Evolutionary conservation across 352 stramenopile species (phyloP), one percentile per base, ranked within the genome.

Genomic region (Phytophthora multivora): DNA sequence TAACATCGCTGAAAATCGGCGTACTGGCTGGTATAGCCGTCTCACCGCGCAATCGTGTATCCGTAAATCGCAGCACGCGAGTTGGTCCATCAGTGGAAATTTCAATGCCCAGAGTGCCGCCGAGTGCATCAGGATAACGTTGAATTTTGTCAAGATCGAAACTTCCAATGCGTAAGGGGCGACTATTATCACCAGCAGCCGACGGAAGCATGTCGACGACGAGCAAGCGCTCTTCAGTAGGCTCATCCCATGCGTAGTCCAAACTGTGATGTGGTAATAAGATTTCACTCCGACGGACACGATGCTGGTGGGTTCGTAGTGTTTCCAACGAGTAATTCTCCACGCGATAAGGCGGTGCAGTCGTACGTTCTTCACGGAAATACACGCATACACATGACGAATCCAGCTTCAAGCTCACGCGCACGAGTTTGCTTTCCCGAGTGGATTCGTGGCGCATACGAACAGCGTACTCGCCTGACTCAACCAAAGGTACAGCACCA

Each of bases 241-340:
- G 88, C 33, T 96, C 88, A 57, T 96, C 88, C 88, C 88, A 96
- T 4, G 88, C 85, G 63, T 96, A 96, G 39, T 95, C 86, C 6
- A 93, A 64, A 36, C 83, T 95, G 48, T 96, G 88, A 55, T 96
- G 87, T 18, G 88, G 88, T 16, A 96, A 65, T 28, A 96, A 52
- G 54, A 95, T 93, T 36, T 96, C 88, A 66, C 85, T 94, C 35
- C 79, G 81, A 26, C 84, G 82, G 2, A 96, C 88, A 21, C 83
- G 75, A 30, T 90, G 79, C 59, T 95, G 88, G 31, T 96, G 86
- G 19, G 92, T 84, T 42, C 88, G 86, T 46, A 96, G 75, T 16
- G 88, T 96, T 63, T 96, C 88, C 15, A 96, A 59, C 23, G 88
- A 96, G 67, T 93, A 96, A 38, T 96, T 96, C 30, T 96, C 88